These are phyloP conservation scores for Cryomyces antarcticus DNA, from an alignment of 495 filamentous ascomycete species.

Conservation along the genomic window DNA sequence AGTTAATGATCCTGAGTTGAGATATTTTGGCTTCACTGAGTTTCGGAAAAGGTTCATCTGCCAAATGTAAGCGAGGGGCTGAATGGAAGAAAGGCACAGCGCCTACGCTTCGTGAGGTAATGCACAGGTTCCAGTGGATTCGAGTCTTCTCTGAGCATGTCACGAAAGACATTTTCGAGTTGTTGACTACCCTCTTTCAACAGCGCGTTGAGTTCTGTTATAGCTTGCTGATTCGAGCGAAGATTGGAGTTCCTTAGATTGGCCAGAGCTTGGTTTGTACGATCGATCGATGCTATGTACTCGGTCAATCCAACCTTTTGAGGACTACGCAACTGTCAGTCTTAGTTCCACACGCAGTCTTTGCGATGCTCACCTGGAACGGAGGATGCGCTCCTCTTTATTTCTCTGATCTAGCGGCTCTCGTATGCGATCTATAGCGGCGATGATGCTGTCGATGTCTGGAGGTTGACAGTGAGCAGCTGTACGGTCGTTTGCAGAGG, in stretches of 20 bases:
- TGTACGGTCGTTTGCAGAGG: background rate
- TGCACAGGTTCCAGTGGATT: slow-evolving; percentile 71
- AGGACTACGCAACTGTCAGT: slow-evolving; percentile 27
- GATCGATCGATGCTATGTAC: slow-evolving; percentile 75
- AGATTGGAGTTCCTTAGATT: slow-evolving; percentile 76
- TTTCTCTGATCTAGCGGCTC: slow-evolving; percentile 75
- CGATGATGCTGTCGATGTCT: slow-evolving; percentile 72
- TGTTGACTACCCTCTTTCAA: slow-evolving; percentile 57
- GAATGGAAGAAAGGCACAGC: slow-evolving; percentile 23
- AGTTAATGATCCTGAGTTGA: slow-evolving; percentile 36
- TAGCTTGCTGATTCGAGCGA: slow-evolving; percentile 74
- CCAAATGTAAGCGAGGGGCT: slow-evolving; percentile 16
- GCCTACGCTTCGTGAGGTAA: slow-evolving; percentile 65
- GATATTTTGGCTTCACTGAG: slow-evolving; percentile 35
- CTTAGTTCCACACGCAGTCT: background rate
- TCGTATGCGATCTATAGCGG: slow-evolving; percentile 70
- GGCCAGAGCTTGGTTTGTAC: slow-evolving; percentile 57
- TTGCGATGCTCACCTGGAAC: slow-evolving; percentile 39
- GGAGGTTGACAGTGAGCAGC: background rate
- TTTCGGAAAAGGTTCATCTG: slow-evolving; percentile 48
- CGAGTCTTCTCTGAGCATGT: slow-evolving; percentile 50
- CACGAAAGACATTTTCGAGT: slow-evolving; percentile 64
- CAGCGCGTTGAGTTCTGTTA: slow-evolving; percentile 55
- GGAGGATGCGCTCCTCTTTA: slow-evolving; percentile 78
- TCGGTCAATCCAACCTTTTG: slow-evolving; percentile 60